A percentile compares a stretch with the other conserved stretches of the same genome.
Evolutionary conservation across 1,284 basidiomycete species (phyloP).

Genomic region (Sporisorium iseilematis-ciliati): DNA sequence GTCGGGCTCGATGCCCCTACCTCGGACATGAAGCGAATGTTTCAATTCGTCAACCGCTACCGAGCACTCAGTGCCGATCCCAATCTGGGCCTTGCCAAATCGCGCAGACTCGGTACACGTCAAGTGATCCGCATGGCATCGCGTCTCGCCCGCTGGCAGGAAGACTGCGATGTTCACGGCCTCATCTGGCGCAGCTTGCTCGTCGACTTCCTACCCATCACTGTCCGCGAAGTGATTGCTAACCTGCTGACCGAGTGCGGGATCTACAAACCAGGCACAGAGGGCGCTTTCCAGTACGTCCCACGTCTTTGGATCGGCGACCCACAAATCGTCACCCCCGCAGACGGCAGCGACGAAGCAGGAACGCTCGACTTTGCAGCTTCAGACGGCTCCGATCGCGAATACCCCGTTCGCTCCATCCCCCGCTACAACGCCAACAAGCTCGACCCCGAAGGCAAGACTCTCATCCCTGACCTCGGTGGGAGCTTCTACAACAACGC

Average conservation of each 20-base stretch:
- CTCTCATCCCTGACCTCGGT: constrained; percentile 65
- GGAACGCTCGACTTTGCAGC: constrained; percentile 53
- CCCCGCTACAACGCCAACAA: constrained; percentile 60
- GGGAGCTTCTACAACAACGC: constrained; percentile 69
- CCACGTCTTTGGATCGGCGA: constrained; percentile 48
- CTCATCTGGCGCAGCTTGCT: constrained; percentile 67
- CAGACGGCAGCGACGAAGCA: constrained; percentile 11
- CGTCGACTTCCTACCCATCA: constrained; percentile 69
- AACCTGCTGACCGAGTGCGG: constrained; percentile 60
- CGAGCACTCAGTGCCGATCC: constrained; percentile 60
- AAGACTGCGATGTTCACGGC: constrained; percentile 61
- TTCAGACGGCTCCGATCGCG: constrained; percentile 35
- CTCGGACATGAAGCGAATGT: constrained; percentile 50
- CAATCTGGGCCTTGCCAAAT: constrained; percentile 65
- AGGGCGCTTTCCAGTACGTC: constrained; percentile 60
- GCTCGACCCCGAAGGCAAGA: constrained; percentile 66
- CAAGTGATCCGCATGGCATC: constrained; percentile 68
- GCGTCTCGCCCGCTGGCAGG: constrained; percentile 63
- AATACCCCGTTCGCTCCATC: constrained; percentile 44
- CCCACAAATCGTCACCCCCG: constrained; percentile 26
- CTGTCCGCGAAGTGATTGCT: constrained; percentile 62
- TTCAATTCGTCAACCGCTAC: constrained; percentile 67
- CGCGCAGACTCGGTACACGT: constrained; percentile 69
- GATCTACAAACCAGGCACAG: constrained; percentile 60
- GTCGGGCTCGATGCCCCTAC: constrained; percentile 30